Base-by-base conservation (phyloP, 805 yeast genomes). In the Nakazawaea peltata region DNA sequence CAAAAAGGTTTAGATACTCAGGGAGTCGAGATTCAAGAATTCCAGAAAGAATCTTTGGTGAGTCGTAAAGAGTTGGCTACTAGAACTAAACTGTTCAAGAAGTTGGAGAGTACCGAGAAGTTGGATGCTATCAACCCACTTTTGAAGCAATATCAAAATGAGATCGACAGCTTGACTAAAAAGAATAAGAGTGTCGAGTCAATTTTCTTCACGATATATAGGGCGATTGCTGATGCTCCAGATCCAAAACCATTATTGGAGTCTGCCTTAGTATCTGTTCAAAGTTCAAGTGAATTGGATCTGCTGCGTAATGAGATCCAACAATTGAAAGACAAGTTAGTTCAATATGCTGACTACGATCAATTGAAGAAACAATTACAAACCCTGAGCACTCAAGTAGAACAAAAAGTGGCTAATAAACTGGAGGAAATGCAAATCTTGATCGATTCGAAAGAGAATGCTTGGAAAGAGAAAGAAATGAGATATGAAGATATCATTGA, bases 221-320 rank as follows among this genome's bases (percentile, higher is more conserved):
- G 84, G 37, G 65, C 75, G 12, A 60, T 90, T 4, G 84, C 87
- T 4, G 95, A 88, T 53, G 88, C 94, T 0, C 97, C 97, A 0
- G 97, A 90, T 59, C 97, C 97, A 1, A 74, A 70, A 42, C 94
- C 95, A 4, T 56, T 88, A 28, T 59, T 90, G 39, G 82, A 81
- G 46, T 69, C 76, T 26, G 74, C 88, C 1, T 51, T 82, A 19
- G 84, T 78, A 33, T 71, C 84, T 4, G 73, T 81, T 6, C 55
- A 68, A 3, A 69, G 71, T 14, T 63, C 69, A 1, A 62, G 69
- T 15, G 85, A 82, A 34, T 59, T 69, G 5, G 69, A 66, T 3
- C 56, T 56, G 8, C 56, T 82, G 32, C 67, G 67, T 39, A 58
- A 61, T 17, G 83, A 82, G 44, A 69, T 67, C 37, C 51, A 53